Evolutionary conservation across 1,284 basidiomycete genomes (phyloP), one percentile per base, ranked within the genome.

Genomic region (Trametes versicolor): DNA sequence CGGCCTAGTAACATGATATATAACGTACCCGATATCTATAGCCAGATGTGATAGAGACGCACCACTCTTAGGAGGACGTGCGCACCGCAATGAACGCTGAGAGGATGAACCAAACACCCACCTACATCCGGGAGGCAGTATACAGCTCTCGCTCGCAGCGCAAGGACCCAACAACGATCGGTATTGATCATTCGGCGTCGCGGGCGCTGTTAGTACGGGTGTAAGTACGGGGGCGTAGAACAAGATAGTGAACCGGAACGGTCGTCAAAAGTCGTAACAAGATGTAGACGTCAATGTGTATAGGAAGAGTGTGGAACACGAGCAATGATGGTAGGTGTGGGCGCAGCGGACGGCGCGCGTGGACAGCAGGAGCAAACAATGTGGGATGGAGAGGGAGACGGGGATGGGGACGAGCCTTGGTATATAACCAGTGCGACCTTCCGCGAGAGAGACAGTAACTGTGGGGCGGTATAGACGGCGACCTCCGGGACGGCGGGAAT

Each of bases 241-340:
- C 27, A 70, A 70, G 58, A 70, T 69, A 70, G 64, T 71, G 62
- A 71, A 39, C n/a, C 34, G 51, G 48, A 17, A 7, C 25, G 25
- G 48, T 49, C 48, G 48, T 49, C 13, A 49, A 72, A 70, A 53
- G 71, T 72, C 71, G 65, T 72, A 66, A 71, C n/a, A 52, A 53
- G 48, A 60, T 52, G 59, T 52, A 51, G 48, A 15, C 59, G 58
- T 48, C 52, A 52, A 49, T 63, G 43, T 50, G 61, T 53, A 43
- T 27, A 49, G 48, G 58, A 43, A 59, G 53, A 59, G 29, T 51
- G 58, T 53, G 43, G 32, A 9, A 12, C 54, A 56, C 53, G 53
- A 58, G 56, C 55, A 62, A 57, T 57, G 63, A 49, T n/a, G 52
- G 55, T 45, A 56, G 29, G 15, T 43, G 36, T 50, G 37, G 41